Conservation (phyloP, 2,329 filamentous ascomycete genomes). For the Colletotrichum acutatum region DNA sequence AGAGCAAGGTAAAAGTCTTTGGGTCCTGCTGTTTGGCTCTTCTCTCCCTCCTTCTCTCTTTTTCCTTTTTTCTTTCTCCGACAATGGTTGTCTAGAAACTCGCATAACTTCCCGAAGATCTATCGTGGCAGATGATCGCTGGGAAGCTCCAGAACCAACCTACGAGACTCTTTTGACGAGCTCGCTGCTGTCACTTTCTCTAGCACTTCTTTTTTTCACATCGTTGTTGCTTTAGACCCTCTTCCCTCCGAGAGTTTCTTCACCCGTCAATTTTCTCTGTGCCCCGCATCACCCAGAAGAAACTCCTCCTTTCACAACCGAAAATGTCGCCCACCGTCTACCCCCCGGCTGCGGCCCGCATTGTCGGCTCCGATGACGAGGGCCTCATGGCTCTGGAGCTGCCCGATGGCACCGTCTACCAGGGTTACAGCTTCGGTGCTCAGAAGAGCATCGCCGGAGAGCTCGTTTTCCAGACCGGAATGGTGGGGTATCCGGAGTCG, state of each 20-base stretch:
- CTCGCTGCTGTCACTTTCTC: slow-evolving; percentile 30
- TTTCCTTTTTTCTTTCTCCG: slow-evolving; percentile 33
- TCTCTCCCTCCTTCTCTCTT: slow-evolving; percentile 23
- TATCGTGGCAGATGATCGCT: slow-evolving; percentile 39
- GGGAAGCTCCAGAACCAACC: slow-evolving; percentile 35
- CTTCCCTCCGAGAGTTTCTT: slow-evolving; percentile 17
- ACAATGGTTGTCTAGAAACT: slow-evolving; percentile 35
- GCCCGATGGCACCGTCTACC: slow-evolving; percentile 89
- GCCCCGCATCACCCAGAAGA: slow-evolving; percentile 22
- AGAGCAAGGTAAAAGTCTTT: slow-evolving; percentile 36
- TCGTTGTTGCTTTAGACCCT: slow-evolving; percentile 20
- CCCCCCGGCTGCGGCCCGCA: slow-evolving; percentile 71
- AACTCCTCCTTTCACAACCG: slow-evolving; percentile 23
- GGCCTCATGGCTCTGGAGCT: slow-evolving; percentile 88
- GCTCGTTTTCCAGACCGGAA: slow-evolving; percentile 98
- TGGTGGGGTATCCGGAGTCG: slow-evolving; percentile 98
- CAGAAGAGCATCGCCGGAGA: slow-evolving; percentile 95
- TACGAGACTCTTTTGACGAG: slow-evolving; percentile 36
- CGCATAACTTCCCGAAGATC: slow-evolving; percentile 37
- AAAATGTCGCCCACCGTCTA: slow-evolving; percentile 49
- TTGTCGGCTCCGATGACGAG: slow-evolving; percentile 63
- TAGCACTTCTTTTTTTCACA: slow-evolving; percentile 7
- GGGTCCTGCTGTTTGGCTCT: slow-evolving; percentile 16
- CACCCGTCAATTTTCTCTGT: slow-evolving; percentile 17
- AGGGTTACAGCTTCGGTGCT: slow-evolving; percentile 96